Conservation (phyloP, 192 early-diverging fungal genomes). For the Borealophlyctis nickersoniae region DNA sequence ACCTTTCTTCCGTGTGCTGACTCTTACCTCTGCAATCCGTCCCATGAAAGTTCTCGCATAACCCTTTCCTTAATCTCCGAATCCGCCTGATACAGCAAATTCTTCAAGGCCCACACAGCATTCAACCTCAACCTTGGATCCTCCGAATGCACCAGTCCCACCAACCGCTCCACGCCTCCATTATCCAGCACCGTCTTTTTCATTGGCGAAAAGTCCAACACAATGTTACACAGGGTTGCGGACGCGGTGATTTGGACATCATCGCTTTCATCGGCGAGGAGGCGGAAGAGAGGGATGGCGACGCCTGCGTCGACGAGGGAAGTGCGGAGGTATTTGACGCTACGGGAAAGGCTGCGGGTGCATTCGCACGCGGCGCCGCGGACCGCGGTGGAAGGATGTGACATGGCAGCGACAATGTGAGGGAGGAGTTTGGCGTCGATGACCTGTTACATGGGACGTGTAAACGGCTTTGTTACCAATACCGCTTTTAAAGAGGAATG, state of each 20-base stretch:
- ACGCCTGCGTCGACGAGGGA: slow-evolving; percentile 75
- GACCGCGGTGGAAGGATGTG: slow-evolving; percentile 50
- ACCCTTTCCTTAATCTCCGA: slow-evolving; percentile 63
- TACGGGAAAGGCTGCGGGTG: slow-evolving; percentile 70
- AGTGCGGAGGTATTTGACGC: slow-evolving; percentile 72
- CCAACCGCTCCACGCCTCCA: slow-evolving; percentile 69
- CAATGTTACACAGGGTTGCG: slow-evolving; percentile 81
- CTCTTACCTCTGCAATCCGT: slow-evolving; percentile 42
- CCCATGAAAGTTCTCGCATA: slow-evolving; percentile 65
- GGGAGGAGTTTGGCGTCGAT: slow-evolving; percentile 76
- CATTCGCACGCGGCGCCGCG: slow-evolving; percentile 78
- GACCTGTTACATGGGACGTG: slow-evolving; percentile 32
- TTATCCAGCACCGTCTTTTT: slow-evolving; percentile 65
- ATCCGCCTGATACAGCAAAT: slow-evolving; percentile 69
- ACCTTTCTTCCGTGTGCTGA: not conserved
- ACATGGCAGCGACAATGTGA: slow-evolving; percentile 64
- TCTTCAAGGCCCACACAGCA: slow-evolving; percentile 79
- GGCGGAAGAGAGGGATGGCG: slow-evolving; percentile 61
- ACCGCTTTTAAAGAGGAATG: too few relatives aligned
- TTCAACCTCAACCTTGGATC: slow-evolving; percentile 62
- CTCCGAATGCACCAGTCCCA: slow-evolving; percentile 43
- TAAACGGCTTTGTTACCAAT: slow-evolving; percentile 1
- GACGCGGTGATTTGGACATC: slow-evolving; percentile 66
- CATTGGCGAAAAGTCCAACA: slow-evolving; percentile 83
- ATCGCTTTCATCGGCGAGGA: slow-evolving; percentile 59